Evolutionary conservation across 805 yeast species (phyloP), one percentile per base, ranked within the genome.

Genomic region (Helenozyma baotianmanensis): DNA sequence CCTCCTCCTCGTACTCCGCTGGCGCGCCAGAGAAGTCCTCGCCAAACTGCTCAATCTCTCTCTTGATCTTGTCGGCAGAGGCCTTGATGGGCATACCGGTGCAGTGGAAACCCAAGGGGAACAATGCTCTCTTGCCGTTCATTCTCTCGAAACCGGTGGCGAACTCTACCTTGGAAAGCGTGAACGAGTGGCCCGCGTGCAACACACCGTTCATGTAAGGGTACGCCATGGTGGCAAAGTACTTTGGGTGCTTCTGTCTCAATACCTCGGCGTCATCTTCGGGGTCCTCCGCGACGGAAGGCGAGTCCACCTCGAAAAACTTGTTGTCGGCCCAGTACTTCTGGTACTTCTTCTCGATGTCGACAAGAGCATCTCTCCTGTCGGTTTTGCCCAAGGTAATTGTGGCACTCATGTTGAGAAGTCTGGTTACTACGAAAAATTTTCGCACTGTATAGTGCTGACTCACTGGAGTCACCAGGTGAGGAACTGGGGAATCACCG

Each of bases 191-290:
- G 39, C 99, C 99, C 30, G 96, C 97, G 50, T 92, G 99, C 46
- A 92, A 71, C 31, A 85, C 92, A 70, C 99, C 99, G 62, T 92
- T 92, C 97, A 90, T 90, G 64, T 92, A 92, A 27, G 99, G 99
- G 56, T 87, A 92, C 9, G 98, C 97, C 96, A 92, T 89, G 30
- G 95, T 81, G 15, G 86, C 74, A 70, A 87, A 82, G 65, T 73
- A 83, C 61, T 92, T 92, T 36, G 97, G 97, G 59, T 82, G 72
- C 51, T 78, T 73, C 40, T 68, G 72, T 50, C 85, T 87, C 42
- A 92, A 70, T 53, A 82, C 86, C 30, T 82, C 95, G 19, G 66
- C 60, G 41, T 62, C 65, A 27, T 59, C 61, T 27, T 50, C 56
- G 16, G 68, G 57, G 32, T 52, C 66, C 48, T 84, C 94, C 30